Percentiles rank a stretch among this genome's conserved stretches.
Evolutionary conservation across 2,329 filamentous ascomycete species (phyloP).

Genomic region (Aureobasidium zeae): DNA sequence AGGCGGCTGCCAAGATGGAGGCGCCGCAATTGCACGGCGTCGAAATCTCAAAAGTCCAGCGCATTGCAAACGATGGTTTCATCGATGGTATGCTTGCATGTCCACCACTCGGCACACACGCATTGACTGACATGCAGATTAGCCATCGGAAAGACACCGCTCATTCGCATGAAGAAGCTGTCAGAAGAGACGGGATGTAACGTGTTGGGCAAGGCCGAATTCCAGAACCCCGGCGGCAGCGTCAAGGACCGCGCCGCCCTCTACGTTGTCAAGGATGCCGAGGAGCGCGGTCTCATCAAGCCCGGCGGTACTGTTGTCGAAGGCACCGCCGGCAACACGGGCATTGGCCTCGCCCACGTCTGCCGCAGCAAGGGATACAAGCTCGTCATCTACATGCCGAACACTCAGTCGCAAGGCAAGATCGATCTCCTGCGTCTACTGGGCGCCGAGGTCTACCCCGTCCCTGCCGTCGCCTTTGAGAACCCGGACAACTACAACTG

Average conservation of each 20-base stretch:
- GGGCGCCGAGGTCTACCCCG: constrained; percentile 90
- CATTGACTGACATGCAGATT: constrained; percentile 17
- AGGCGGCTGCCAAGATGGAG: constrained; percentile 42
- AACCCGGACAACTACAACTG: constrained; percentile 98
- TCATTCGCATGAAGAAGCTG: constrained; percentile 80
- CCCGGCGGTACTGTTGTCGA: constrained; percentile 92
- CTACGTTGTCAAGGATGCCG: constrained; percentile 87
- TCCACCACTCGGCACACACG: too few relatives aligned
- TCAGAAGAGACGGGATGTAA: constrained; percentile 90
- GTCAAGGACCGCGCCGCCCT: constrained; percentile 95
- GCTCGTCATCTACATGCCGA: constrained; percentile 98
- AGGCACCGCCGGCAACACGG: constrained; percentile 94
- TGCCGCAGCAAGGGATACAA: constrained; percentile 87
- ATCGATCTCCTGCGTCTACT: constrained; percentile 85
- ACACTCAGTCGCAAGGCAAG: constrained; percentile 97
- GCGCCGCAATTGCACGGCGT: constrained; percentile 38
- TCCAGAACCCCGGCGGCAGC: constrained; percentile 94
- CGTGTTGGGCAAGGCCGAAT: constrained; percentile 92
- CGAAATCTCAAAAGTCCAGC: constrained; percentile 69
- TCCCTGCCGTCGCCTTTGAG: constrained; percentile 90
- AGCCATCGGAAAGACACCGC: constrained; percentile 96
- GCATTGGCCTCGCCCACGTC: constrained; percentile 94
- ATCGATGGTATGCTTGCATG: constrained; percentile 68
- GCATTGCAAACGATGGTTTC: constrained; percentile 62
- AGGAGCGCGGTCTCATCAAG: constrained; percentile 71